A percentile compares a stretch with the other conserved stretches of the same genome.
Evolutionary conservation across 495 filamentous ascomycete species (phyloP).

Genomic region (Tricharina praecox): DNA sequence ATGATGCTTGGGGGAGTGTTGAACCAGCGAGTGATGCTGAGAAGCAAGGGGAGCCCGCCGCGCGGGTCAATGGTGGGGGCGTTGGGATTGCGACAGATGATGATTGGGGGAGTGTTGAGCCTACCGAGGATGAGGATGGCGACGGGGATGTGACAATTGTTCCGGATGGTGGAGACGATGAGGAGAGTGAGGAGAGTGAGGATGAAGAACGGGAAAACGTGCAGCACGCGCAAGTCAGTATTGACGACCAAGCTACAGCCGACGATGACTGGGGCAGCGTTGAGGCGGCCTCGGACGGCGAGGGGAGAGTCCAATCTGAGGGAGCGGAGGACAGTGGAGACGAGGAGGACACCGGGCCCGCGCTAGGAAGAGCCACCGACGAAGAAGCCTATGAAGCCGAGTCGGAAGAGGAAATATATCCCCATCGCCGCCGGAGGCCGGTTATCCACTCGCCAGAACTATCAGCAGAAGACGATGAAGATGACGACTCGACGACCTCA

Average conservation of each 20-base stretch:
- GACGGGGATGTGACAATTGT: too few relatives aligned
- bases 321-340: neutral
- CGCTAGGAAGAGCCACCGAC: neutral
- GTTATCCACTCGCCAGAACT: neutral
- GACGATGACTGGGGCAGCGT: constrained; percentile 2
- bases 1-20: too few relatives aligned
- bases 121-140: neutral
- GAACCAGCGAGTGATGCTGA: too few relatives aligned
- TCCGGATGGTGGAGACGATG: neutral
- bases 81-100: neutral
- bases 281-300: constrained; percentile 2
- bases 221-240: neutral
- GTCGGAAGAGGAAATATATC: constrained; percentile 1
- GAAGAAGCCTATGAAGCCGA: neutral
- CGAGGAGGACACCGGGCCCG: neutral
- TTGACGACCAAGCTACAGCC: neutral
- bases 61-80: too few relatives aligned
- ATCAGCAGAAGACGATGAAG: neutral
- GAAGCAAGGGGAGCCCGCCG: too few relatives aligned
- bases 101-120: neutral
- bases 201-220: neutral
- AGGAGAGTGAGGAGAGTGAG: neutral
- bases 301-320: neutral
- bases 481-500: neutral
- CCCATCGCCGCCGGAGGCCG: neutral